Evolutionary conservation across 768 basidiomycete genomes (phyloP), one percentile per base, ranked within the genome.

Genomic region (Leccinellum albellum): DNA sequence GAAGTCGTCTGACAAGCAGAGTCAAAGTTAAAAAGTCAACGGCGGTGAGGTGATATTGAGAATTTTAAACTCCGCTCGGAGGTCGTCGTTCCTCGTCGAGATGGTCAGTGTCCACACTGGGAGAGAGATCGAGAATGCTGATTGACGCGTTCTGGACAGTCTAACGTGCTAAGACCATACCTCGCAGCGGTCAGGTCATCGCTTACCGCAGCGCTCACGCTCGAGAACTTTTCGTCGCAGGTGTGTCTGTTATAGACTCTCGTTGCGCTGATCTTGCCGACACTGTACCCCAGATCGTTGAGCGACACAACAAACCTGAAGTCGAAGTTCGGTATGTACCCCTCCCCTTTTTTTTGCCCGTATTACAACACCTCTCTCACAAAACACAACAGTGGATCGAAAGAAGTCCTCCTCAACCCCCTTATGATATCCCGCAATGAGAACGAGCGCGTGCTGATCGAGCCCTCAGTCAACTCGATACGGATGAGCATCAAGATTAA

Each of bases 151-250:
- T 42, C 56, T 29, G 28, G 6, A 55, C 64, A 98, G 96, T 96
- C 96, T 1, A 97, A 98, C 79, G 89, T 91, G 6, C 80, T 98
- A 47, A 83, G 96, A 68, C 95, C 96, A 3, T 98, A 99, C 75
- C 88, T 99, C 53, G 89, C 92, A 23, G 94, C 94, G 20, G 97
- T 99, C 55, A 82, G 97, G 62, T 93, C 93, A 6, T 97, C 97
- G 23, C 80, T 99, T 50, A 98, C 96, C n/a, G 96, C 97, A 29
- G 95, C 97, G 3, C 79, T 99, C 63, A 98, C 95, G 1, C 80
- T 99, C 60, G 94, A 99, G 78, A 93, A 95, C 82, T 99, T 99
- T 79, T 85, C 94, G 50, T 98, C 96, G 12, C 96, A 99, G 65
- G 66, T 53, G 15, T 1, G 53, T 66, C 40, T 21, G 37, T 40